Base-by-base conservation (phyloP, 306 rosid species). In the Sechiopsis laciniata region DNA sequence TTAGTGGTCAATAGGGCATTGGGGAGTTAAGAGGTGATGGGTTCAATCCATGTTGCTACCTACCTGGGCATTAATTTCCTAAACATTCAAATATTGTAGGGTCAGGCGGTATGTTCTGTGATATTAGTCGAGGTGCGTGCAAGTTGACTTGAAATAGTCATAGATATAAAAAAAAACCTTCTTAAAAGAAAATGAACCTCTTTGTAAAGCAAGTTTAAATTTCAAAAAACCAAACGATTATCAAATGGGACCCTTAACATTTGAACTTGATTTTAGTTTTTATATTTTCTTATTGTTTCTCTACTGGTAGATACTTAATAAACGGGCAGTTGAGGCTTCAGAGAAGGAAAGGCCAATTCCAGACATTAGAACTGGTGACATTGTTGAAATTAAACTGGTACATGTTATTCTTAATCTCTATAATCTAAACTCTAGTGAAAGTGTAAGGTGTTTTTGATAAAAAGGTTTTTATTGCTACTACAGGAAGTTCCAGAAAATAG, bases 401-500 rank as follows among this genome's bases (percentile, higher is more conserved):
- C 20, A 35, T 56, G 35, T 70, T 56, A 22, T 40, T 3, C 21
- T 69, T 15, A 3, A 26, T 55, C 57, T 54, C 16, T 55, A 8
- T 35, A 11, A 22, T 16, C 16, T 20, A 15, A 26, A 26, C 29
- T 26, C 29, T 26, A 26, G 29, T 26, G 2, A 67, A 67, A 10
- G 51, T 37, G 53, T 19, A 11, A 19, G 29, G 12, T 20, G 10
- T 5, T 64, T n/a, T 64, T 42, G 10, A 64, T 15, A 40, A 66
- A 46, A 42, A 67, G 20, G 72, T 11, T n/a, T n/a, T n/a, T 67
- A 66, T 19, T 45, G 11, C 50, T 17, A 66, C 19, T 45, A 40
- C 97, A 94, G 97, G 96, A 90, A 83, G 95, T 94, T 78, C 97
- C 97, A 11, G 96, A 94, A 81, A 94, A 91, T 79, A 91, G 81